Percentiles rank a stretch among this genome's conserved stretches.
phyloP scores from a whole-genome alignment of 1,139 yeast species.

The Candida mesenterica region DNA sequence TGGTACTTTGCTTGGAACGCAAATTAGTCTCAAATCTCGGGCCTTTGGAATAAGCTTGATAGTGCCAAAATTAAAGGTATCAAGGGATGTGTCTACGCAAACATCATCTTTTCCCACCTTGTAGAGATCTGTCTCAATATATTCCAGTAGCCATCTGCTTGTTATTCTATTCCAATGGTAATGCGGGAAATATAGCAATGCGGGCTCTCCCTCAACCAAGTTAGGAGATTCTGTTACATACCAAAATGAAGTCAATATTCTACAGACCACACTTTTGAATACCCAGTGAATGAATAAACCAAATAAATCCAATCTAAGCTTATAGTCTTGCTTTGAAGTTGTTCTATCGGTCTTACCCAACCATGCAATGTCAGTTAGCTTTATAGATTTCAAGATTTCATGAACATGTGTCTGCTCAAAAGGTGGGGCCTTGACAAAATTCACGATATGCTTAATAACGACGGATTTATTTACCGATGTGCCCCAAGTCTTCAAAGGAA shows the following conservation, averaged over 20 bases:
- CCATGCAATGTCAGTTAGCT: constrained; percentile 48
- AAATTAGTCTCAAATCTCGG: constrained; percentile 56
- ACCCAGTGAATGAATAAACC: constrained; percentile 57
- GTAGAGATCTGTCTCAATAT: constrained; percentile 31
- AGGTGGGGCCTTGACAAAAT: constrained; percentile 37
- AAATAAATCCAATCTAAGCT: constrained; percentile 32
- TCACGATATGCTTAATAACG: constrained; percentile 37
- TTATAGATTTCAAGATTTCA: constrained; percentile 29
- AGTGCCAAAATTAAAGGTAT: constrained; percentile 30
- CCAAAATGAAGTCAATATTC: constrained; percentile 55
- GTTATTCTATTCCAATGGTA: constrained; percentile 54
- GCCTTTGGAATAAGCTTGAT: constrained; percentile 55
- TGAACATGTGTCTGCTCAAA: constrained; percentile 26
- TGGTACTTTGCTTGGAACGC: constrained; percentile 46
- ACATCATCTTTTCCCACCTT: neutral
- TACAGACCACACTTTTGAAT: constrained; percentile 45
- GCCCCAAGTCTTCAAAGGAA: constrained; percentile 62
- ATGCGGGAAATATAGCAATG: constrained; percentile 55
- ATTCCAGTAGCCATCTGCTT: constrained; percentile 38
- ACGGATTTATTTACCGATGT: constrained; percentile 43
- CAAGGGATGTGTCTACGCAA: constrained; percentile 1
- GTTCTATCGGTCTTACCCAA: constrained; percentile 27
- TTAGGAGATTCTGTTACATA: constrained; percentile 62
- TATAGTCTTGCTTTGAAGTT: constrained; percentile 37
- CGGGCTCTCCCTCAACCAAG: constrained; percentile 24